These are phyloP conservation scores for Pisolithus marmoratus DNA, from an alignment of 768 basidiomycete species.

Conservation along the genomic window DNA sequence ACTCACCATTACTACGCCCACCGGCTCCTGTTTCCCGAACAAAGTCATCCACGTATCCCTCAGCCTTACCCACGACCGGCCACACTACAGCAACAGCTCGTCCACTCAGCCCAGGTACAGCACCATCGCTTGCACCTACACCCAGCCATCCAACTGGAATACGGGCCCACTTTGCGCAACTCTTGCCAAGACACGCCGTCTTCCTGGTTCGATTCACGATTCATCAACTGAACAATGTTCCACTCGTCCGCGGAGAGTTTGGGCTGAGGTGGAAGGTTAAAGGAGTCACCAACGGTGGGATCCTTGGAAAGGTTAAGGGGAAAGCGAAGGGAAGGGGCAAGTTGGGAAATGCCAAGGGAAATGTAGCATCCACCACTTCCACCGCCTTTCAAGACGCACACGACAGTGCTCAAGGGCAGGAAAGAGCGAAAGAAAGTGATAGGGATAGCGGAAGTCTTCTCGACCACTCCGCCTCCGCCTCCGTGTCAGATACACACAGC, in stretches of 20 bases:
- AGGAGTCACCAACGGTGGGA: constrained; percentile 41
- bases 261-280: constrained; percentile 69
- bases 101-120: constrained; percentile 6
- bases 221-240: constrained; percentile 67
- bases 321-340: constrained; percentile 21
- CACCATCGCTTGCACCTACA: background rate
- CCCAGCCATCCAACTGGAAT: constrained; percentile 24
- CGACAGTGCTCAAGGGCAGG: constrained; percentile 3
- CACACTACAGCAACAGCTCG: constrained; percentile 1
- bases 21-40: background rate
- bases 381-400: background rate
- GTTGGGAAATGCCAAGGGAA: background rate
- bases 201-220: constrained; percentile 58
- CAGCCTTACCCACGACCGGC: background rate
- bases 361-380: background rate
- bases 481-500: constrained; percentile 21
- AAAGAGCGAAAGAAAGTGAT: constrained; percentile 16
- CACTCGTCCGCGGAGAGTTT: constrained; percentile 67
- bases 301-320: constrained; percentile 37
- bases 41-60: background rate
- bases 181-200: constrained; percentile 59
- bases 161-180: constrained; percentile 55
- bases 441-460: constrained; percentile 19
- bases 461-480: constrained; percentile 20
- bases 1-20: background rate